Evolutionary conservation across 176 grass and related monocot species (phyloP), one percentile per base, ranked within the genome.

Genomic region (Metroxylon sagu): DNA sequence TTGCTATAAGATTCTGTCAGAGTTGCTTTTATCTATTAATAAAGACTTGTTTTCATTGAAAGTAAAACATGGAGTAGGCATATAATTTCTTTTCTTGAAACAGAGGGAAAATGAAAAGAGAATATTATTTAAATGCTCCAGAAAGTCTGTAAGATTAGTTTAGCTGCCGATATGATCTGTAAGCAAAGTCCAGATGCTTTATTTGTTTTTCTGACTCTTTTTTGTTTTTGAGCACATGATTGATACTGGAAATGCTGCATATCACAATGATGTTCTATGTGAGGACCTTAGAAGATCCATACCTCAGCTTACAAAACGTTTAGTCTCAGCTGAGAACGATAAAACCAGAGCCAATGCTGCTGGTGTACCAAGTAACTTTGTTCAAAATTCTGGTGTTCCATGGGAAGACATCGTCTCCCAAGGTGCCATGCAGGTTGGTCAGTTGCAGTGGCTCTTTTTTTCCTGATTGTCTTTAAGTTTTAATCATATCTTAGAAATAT

Each of bases 341-440:
- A 97, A 96, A 86, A 97, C 87, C 12, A 97, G 88, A 75, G 77
- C 84, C 62, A 97, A 97, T 73, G 92, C 92, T 16, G 92, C 92
- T 19, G 87, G 92, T 25, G 92, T 87, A 4, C 78, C 90, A 12
- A 96, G 87, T 66, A 97, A 97, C 68, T 78, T 88, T 23, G 77
- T 83, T 59, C 72, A 81, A 48, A 97, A 91, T 73, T 87, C 87
- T 28, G 76, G 62, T 35, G 29, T 50, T n/a, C 84, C 85, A 2
- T 97, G 83, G n/a, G 83, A 82, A 66, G 70, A 86, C 31, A 79
- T 91, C 48, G 57, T 97, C 59, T 88, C 81, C 29, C 71, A 83
- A 50, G 87, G 92, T 5, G 81, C 87, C 52, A 71, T 97, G 54
- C 83, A 88, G 92, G 92, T 90, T 53, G 8, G 66, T 52, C 16